Evolutionary conservation across 768 basidiomycete genomes (phyloP), one percentile per base, ranked within the genome.

Genomic region (Lactifluus hygrophoroides): DNA sequence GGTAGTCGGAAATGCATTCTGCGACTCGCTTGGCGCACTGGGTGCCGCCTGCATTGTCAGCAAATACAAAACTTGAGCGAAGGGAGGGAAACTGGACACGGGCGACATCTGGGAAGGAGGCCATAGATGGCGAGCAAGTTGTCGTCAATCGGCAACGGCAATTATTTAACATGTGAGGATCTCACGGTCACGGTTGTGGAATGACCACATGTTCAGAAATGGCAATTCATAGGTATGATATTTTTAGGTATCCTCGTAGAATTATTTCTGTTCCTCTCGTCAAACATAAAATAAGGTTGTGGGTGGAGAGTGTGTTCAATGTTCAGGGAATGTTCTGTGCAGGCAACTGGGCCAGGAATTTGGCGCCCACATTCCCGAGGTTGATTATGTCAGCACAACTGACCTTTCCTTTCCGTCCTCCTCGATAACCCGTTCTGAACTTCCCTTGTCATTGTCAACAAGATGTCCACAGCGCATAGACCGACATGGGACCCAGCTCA

Each of bases 401-500:
- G 10, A 11, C 23, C 16, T 7, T 16, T 3, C 1, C 32, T 13
- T 38, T 9, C 46, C 17, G 32, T 32, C 32, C 32, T 35, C 27
- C 21, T 34, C 45, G 32, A 32, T 9, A 8, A 13, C 28, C 17
- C 13, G 30, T 7, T 50, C 1, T 32, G n/a, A n/a, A n/a, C 14
- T 19, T 17, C 48, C 30, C 19, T 34, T 27, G 3, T 16, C n/a
- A n/a, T 40, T 27, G 8, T 32, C 38, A 7, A 43, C 19, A 49
- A 27, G 7, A 61, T 57, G 90, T 92, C 90, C 53, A 93, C 89
- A 76, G 90, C 90, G 3, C 91, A 94, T 71, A 84, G 91, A 74
- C 91, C 91, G 66, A 94, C 91, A 82, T 98, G 94, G 94, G 90
- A 94, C 64, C 95, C 95, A 2, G 94, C 94, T 0, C 90, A 94